Percentiles rank a stretch among this genome's conserved stretches.
Conservation (phyloP, 176 grass and related monocot species). For the Miscanthus lutarioriparius region DNA sequence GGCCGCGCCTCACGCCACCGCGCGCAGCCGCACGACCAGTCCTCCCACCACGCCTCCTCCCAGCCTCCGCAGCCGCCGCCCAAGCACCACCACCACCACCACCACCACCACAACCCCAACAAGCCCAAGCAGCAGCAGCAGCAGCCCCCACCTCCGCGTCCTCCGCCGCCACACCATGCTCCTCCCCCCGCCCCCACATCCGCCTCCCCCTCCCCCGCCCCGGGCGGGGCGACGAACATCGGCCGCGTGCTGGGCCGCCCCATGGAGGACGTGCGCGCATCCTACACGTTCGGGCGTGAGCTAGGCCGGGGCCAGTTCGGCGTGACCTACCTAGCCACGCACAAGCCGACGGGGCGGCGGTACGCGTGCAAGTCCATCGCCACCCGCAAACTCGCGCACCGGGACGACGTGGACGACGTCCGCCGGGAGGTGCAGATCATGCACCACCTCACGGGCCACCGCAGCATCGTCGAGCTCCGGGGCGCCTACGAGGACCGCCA, state of each 20-base stretch:
- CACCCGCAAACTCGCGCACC: constrained; percentile 62
- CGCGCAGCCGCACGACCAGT: neutral
- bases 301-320: constrained; percentile 90
- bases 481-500: constrained; percentile 90
- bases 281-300: constrained; percentile 83
- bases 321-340: constrained; percentile 85
- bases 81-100: neutral
- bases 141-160: neutral
- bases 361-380: constrained; percentile 97
- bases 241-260: constrained; percentile 67
- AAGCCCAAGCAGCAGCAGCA: neutral
- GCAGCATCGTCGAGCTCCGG: constrained; percentile 81
- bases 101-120: neutral
- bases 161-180: neutral
- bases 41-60: constrained; percentile 2
- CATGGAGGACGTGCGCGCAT: constrained; percentile 72
- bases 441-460: constrained; percentile 98
- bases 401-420: constrained; percentile 83
- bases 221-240: neutral
- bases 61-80: constrained; percentile 12
- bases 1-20: constrained; percentile 68
- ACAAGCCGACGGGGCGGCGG: constrained; percentile 42
- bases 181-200: neutral
- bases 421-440: constrained; percentile 94
- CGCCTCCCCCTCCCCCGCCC: neutral